phyloP scores from a whole-genome alignment of 306 rosid genomes.

The Calophaca sinica region DNA sequence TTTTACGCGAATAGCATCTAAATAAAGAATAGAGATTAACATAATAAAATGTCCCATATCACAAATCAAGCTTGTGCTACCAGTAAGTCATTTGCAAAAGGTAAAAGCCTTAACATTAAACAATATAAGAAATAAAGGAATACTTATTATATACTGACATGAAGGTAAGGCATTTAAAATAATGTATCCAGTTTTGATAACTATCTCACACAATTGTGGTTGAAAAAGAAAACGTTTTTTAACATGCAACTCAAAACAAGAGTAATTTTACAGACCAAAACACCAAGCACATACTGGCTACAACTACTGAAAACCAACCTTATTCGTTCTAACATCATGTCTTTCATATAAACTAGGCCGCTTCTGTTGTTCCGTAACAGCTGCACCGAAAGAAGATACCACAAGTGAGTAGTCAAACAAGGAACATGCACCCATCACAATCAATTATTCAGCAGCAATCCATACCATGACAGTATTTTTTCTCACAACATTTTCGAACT shows the following conservation, averaged over 20 bases:
- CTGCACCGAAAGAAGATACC: conserved; percentile 51
- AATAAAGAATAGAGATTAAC: conserved; percentile 26
- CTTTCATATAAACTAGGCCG: conserved; percentile 74
- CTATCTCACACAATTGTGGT: conserved; percentile 1
- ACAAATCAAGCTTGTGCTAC: conserved; percentile 25
- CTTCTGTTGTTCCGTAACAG: conserved; percentile 83
- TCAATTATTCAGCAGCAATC: conserved; percentile 24
- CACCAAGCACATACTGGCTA: conserved; percentile 26
- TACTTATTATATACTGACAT: background rate
- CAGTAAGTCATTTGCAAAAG: conserved; percentile 4
- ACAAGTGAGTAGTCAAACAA: conserved; percentile 42
- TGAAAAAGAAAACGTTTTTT: background rate
- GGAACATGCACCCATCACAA: conserved; percentile 13
- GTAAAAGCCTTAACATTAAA: conserved; percentile 8
- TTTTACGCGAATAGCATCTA: conserved; percentile 26
- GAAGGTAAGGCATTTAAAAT: no score
- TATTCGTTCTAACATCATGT: conserved; percentile 72
- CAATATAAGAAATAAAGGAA: background rate
- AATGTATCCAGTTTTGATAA: conserved; percentile 35
- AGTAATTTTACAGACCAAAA: conserved; percentile 35
- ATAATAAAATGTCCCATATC: conserved; percentile 9
- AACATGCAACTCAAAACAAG: conserved; percentile 28
- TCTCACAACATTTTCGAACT: background rate
- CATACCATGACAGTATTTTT: conserved; percentile 10
- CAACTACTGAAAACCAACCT: conserved; percentile 62